Conservation (phyloP, 176 grass and related monocot genomes). For the Ensete ventricosum region DNA sequence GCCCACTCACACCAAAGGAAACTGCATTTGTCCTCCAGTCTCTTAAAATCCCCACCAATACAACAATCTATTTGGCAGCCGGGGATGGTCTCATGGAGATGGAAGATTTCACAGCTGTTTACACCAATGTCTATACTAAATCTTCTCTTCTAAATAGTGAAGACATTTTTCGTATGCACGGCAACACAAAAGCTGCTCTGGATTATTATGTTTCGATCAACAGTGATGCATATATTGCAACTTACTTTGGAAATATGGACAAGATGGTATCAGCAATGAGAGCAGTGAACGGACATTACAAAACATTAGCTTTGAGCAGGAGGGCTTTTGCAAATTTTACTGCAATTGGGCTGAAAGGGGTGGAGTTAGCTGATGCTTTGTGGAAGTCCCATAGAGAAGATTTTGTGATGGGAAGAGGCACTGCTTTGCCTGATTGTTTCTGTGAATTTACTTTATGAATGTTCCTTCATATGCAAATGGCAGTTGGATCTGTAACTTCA, state of each 20-base stretch:
- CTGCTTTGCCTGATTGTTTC: slow-evolving; percentile 71
- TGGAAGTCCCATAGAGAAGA: slow-evolving; percentile 66
- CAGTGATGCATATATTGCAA: slow-evolving; percentile 64
- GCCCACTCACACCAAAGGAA: slow-evolving; percentile 82
- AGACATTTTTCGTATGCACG: slow-evolving; percentile 86
- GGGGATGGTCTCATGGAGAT: slow-evolving; percentile 84
- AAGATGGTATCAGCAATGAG: slow-evolving; percentile 94
- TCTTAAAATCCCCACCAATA: slow-evolving; percentile 51
- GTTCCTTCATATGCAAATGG: too few relatives aligned
- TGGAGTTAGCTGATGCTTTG: slow-evolving; percentile 56
- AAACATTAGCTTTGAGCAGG: slow-evolving; percentile 75
- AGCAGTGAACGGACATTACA: slow-evolving; percentile 52
- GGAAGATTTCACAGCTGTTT: slow-evolving; percentile 62
- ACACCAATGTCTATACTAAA: slow-evolving; percentile 68
- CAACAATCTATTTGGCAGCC: slow-evolving; percentile 77
- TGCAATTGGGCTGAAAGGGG: slow-evolving; percentile 32
- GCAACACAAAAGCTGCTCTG: slow-evolving; percentile 81
- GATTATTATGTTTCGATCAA: slow-evolving; percentile 95
- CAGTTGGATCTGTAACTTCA: too few relatives aligned
- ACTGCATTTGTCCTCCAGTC: slow-evolving; percentile 79
- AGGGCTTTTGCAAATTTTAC: slow-evolving; percentile 67
- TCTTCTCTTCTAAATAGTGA: slow-evolving; percentile 50
- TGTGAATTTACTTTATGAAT: slow-evolving; percentile 59
- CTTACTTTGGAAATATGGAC: slow-evolving; percentile 97
- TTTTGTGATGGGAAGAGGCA: slow-evolving; percentile 68